Evolutionary conservation across 1,139 yeast genomes (phyloP).

Genomic region (Candida sp.): DNA sequence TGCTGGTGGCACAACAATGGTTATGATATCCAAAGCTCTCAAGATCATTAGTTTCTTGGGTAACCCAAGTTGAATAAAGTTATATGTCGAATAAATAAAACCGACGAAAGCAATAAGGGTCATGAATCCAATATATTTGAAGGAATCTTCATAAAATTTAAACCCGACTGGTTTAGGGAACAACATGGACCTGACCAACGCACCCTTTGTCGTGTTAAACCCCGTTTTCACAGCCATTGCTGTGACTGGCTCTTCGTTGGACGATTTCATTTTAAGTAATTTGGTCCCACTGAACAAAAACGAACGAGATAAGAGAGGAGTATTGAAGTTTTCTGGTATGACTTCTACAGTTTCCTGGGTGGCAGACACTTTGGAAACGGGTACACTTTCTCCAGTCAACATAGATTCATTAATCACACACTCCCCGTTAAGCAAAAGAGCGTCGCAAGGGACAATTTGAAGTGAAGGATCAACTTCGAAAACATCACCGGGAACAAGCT

Average conservation of each 20-base stretch:
- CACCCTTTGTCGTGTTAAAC: constrained; percentile 95
- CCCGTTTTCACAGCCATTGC: constrained; percentile 92
- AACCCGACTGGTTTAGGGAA: constrained; percentile 95
- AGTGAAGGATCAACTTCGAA: constrained; percentile 89
- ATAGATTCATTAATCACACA: constrained; percentile 93
- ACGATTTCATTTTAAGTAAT: constrained; percentile 72
- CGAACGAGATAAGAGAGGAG: constrained; percentile 67
- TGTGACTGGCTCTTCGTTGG: constrained; percentile 68
- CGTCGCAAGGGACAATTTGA: constrained; percentile 79
- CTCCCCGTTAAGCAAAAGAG: constrained; percentile 83
- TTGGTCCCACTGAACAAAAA: constrained; percentile 87
- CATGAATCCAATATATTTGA: constrained; percentile 95
- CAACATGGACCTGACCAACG: constrained; percentile 89
- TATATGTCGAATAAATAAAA: constrained; percentile 76
- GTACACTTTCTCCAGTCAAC: constrained; percentile 98
- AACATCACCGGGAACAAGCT: constrained; percentile 93
- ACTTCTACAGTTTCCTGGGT: constrained; percentile 55
- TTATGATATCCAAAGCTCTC: constrained; percentile 88
- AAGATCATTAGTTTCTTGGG: constrained; percentile 68
- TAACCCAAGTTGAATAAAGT: constrained; percentile 75
- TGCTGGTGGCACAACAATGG: constrained; percentile 98
- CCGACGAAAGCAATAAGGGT: constrained; percentile 81
- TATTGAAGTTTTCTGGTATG: constrained; percentile 57
- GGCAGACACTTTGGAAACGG: constrained; percentile 79
- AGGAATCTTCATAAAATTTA: constrained; percentile 91